Evolutionary conservation across 805 yeast species (phyloP).

Genomic region (Ogataea philodendri): DNA sequence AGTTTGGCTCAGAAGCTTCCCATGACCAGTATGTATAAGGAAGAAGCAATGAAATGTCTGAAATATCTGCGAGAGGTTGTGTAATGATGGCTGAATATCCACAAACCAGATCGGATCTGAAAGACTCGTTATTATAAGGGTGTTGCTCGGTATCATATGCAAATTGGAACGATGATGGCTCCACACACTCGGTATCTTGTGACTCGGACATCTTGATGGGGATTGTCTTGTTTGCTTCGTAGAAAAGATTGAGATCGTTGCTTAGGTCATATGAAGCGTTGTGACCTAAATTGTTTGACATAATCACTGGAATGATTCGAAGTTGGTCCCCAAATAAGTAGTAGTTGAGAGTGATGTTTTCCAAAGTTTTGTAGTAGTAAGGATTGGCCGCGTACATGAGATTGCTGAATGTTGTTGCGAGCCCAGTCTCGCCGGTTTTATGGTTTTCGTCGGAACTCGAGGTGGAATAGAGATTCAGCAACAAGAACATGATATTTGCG

Average conservation of each 20-base stretch:
- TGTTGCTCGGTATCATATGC: conserved; percentile 37
- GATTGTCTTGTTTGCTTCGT: conserved; percentile 13
- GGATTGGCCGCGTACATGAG: conserved; percentile 5
- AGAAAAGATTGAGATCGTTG: conserved; percentile 15
- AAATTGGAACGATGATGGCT: conserved; percentile 17
- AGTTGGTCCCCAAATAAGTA: conserved; percentile 36
- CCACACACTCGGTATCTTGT: conserved; percentile 1
- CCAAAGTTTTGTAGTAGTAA: background rate
- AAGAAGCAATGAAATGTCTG: conserved; percentile 34
- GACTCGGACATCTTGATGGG: background rate
- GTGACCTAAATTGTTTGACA: conserved; percentile 27
- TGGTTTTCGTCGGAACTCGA: conserved; percentile 3
- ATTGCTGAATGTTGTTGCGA: conserved; percentile 6
- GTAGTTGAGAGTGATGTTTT: conserved; percentile 27
- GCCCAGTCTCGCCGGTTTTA: conserved; percentile 12
- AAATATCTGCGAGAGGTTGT: conserved; percentile 30
- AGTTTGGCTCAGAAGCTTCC: conserved; percentile 55
- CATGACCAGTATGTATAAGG: conserved; percentile 67
- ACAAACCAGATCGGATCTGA: conserved; percentile 42
- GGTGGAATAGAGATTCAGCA: conserved; percentile 37
- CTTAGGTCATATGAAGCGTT: conserved; percentile 34
- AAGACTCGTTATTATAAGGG: conserved; percentile 40
- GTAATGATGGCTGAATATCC: conserved; percentile 71
- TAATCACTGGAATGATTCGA: conserved; percentile 38
- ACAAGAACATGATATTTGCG: conserved; percentile 42